These are phyloP conservation scores for Candida pseudoglaebosa DNA, from an alignment of 805 yeast genomes.

Conservation along the genomic window DNA sequence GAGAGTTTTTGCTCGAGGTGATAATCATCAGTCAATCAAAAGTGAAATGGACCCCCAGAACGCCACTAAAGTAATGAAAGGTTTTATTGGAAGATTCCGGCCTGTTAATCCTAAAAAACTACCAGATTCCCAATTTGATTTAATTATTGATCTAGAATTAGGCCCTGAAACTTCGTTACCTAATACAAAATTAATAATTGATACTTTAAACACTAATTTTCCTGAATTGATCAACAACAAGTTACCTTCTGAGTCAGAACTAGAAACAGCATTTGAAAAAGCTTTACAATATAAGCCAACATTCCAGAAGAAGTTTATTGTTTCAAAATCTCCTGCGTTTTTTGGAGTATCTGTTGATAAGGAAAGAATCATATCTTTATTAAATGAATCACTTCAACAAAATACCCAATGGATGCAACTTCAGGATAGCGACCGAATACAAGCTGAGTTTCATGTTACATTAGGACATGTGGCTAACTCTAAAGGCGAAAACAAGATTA, in stretches of 20 bases:
- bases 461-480: constrained; percentile 42
- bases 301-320: constrained; percentile 31
- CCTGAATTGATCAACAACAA: constrained; percentile 37
- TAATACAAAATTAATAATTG: constrained; percentile 46
- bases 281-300: constrained; percentile 58
- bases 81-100: constrained; percentile 70
- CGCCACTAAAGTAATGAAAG: constrained; percentile 63
- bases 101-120: constrained; percentile 39
- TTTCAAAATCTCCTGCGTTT: constrained; percentile 7
- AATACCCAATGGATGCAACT: constrained; percentile 21
- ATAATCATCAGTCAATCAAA: constrained; percentile 83
- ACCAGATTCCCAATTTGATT: constrained; percentile 71
- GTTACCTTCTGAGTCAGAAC: constrained; percentile 40
- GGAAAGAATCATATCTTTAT: constrained; percentile 12
- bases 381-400: constrained; percentile 8
- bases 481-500: constrained; percentile 14
- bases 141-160: constrained; percentile 55
- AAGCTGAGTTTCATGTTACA: constrained; percentile 63
- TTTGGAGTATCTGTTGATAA: constrained; percentile 8
- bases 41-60: constrained; percentile 43
- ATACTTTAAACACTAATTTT: constrained; percentile 30
- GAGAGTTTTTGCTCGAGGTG: constrained; percentile 70
- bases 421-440: constrained; percentile 36
- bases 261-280: constrained; percentile 44
- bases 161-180: constrained; percentile 33